Evolutionary conservation across 306 rosid genomes (phyloP).

Genomic region (Mimosa pudica): DNA sequence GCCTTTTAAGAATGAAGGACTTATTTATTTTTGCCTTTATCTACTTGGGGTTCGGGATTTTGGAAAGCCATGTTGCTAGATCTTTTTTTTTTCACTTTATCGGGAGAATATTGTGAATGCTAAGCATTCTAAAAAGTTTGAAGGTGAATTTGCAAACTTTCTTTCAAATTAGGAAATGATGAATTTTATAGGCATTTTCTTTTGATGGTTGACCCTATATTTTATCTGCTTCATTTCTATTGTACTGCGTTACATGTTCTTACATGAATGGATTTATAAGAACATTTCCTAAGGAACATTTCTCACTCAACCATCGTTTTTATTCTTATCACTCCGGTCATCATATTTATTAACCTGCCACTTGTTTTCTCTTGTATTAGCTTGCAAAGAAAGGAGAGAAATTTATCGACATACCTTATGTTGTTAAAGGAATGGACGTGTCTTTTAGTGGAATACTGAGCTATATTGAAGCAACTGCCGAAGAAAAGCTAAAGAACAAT

Average conservation of each 20-base stretch:
- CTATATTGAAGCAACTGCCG: constrained; percentile 86
- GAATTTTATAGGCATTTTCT: neutral
- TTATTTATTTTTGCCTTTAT: neutral
- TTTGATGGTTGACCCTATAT: constrained; percentile 2
- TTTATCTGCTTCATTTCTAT: neutral
- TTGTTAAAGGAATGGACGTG: constrained; percentile 94
- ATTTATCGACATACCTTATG: constrained; percentile 86
- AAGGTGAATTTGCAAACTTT: neutral
- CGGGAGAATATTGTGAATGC: neutral
- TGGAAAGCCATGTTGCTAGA: neutral
- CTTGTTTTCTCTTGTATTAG: constrained; percentile 45
- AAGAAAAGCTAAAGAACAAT: constrained; percentile 66
- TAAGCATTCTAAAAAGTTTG: neutral
- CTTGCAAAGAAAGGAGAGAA: constrained; percentile 87
- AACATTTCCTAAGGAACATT: neutral
- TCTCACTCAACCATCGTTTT: neutral
- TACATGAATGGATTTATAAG: neutral
- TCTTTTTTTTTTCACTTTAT: neutral
- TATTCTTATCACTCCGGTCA: neutral
- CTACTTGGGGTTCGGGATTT: neutral
- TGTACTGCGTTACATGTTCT: neutral
- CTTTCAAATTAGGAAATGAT: neutral
- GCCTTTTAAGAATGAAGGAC: neutral
- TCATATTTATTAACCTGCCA: constrained; percentile 22
- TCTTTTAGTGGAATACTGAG: constrained; percentile 90